Base-by-base conservation (phyloP, 139 green algal genomes). In the Chlorella sp. region DNA sequence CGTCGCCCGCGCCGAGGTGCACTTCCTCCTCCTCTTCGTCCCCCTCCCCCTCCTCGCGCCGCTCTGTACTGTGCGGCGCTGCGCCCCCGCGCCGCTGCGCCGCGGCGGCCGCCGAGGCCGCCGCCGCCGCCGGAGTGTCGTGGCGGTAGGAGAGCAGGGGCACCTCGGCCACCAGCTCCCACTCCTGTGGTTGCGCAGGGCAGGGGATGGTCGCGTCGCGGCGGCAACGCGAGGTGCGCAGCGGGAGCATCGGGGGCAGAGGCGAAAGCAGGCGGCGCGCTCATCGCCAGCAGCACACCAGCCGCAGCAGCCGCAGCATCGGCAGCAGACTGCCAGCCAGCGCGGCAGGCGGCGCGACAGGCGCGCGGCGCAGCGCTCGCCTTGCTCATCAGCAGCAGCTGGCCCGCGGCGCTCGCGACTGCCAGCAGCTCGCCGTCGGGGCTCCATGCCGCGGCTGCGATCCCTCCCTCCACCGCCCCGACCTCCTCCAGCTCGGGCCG, bases 371-470 rank as follows among this genome's bases (percentile, higher is more conserved):
- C 55, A 62, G 8, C 25, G 21, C 53, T 4, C 31, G 56, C 63
- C 64, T 73, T 67, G 55, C 84, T 96, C 89, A 98, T 94, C 9
- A 97, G 70, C 63, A 97, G 78, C 64, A 98, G 74, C 43, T 85
- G 77, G 35, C 83, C 85, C 8, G 21, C 45, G 17, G 69, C 73
- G 42, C 85, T 91, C n/a, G 93, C 73, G 3, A 94, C 35, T 1
- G 69, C 89, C 42, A 97, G 66, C 46, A 90, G 60, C 73, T 97
- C 89, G 1, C 94, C 94, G 73, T 97, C 93, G 0, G 94, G 94
- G 64, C 86, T 93, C 90, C 87, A 94, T 3, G 79, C 77, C 66
- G 84, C 59, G 5, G 73, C 86, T 8, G 69, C 77, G 23, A 97
- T 51, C 43, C 93, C 91, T 33, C 85, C 92, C 19, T 90, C 63